Evolutionary conservation across 2,329 filamentous ascomycete species (phyloP), one percentile per base, ranked within the genome.

Genomic region (Ambrosiella beaveri): DNA sequence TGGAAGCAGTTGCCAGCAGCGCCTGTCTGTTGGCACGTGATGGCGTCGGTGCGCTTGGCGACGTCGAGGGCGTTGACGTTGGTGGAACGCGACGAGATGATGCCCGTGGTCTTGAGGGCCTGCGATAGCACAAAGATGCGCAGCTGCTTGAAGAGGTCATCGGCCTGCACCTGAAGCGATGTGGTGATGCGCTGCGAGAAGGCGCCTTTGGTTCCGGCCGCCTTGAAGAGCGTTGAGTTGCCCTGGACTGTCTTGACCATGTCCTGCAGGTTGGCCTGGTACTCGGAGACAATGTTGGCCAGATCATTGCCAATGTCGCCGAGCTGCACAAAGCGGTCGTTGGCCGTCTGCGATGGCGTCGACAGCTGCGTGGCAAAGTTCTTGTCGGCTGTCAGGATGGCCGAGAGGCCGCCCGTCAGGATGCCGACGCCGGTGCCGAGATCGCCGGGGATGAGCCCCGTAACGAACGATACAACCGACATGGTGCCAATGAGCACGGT

Each of bases 111-210:
- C 19, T 63, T 63, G 17, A 65, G 58, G 1, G 64, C 58, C 12
- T 56, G 57, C 0, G 64, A 65, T 5, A 65, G 58, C 13, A 62
- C 58, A 45, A 61, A 65, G 5, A 65, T 57, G 50, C 65, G 64
- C 44, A 65, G 39, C 38, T 64, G 59, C 7, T 59, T 61, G 57
- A 63, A 65, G 17, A 65, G 56, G n/a, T 62, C 57, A n/a, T 49
- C 59, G 9, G 62, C 58, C 56, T 65, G 64, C 15, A 64, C 61
- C 1, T 64, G 64, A 8, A 65, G 59, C 17, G 63, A 64, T 8
- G 64, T 63, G 15, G 64, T 64, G 19, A 65, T 61, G 7, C 64
- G 61, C 57, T 65, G 63, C 3, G 63, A 64, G 59, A 65, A 65
- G 11, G 63, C 64, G 12, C 64, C 64, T 1, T 64, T 55, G 45